phyloP scores from a whole-genome alignment of 257 asterid species.

The Buddleja alternifolia region DNA sequence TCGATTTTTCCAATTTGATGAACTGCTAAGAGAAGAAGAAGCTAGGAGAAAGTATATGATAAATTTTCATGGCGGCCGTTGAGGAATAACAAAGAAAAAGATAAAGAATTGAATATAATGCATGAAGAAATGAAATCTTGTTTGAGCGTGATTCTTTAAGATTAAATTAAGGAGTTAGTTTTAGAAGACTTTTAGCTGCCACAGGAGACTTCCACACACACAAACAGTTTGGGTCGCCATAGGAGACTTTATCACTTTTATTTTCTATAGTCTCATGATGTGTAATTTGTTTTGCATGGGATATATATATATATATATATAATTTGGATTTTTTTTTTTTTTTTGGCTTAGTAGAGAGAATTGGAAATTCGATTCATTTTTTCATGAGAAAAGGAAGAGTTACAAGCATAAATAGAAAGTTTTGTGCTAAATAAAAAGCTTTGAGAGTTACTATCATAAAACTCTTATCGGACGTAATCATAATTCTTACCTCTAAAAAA shows the following conservation, averaged over 20 bases:
- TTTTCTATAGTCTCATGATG: not conserved
- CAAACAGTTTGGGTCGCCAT: not conserved
- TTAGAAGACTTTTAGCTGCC: not conserved
- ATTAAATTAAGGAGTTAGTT: not conserved
- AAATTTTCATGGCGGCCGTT: constrained; percentile 27
- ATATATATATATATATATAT: not conserved
- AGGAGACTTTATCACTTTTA: too few relatives aligned
- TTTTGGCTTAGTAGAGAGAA: too few relatives aligned
- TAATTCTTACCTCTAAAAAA: too few relatives aligned
- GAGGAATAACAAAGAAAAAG: not conserved
- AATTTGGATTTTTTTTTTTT: not conserved
- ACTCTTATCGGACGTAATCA: too few relatives aligned
- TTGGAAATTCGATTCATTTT: too few relatives aligned
- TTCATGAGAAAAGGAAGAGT: too few relatives aligned
- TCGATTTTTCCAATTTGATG: not conserved
- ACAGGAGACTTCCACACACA: not conserved
- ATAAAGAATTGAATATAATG: not conserved
- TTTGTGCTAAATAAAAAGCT: too few relatives aligned
- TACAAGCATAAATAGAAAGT: too few relatives aligned
- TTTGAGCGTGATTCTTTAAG: not conserved
- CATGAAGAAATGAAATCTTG: constrained; percentile 1
- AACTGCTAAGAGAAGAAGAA: not conserved
- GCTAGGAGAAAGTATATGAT: not conserved
- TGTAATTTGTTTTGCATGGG: constrained; percentile 4
- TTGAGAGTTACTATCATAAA: too few relatives aligned